phyloP scores from a whole-genome alignment of 2,329 filamentous ascomycete genomes.

The Colletotrichum camelliae region DNA sequence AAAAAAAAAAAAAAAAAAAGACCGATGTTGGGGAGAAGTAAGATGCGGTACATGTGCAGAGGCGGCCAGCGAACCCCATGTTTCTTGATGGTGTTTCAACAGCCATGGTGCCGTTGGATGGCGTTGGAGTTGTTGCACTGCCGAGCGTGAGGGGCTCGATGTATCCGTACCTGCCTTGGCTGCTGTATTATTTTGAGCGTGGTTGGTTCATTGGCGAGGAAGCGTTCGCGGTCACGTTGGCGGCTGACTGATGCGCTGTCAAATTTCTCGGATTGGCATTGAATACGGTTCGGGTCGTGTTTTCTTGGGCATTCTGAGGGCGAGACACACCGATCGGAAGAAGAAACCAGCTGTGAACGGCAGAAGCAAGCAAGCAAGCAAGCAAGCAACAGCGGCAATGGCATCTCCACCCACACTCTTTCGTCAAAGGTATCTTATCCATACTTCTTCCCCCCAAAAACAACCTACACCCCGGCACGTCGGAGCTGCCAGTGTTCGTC shows the following conservation, averaged over 20 bases:
- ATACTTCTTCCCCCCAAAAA: neutral
- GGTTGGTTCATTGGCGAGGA: neutral
- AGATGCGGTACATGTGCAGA: neutral
- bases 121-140: neutral
- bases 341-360: neutral
- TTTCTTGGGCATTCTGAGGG: neutral
- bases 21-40: neutral
- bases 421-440: neutral
- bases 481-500: constrained; percentile 4
- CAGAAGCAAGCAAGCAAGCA: neutral
- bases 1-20: neutral
- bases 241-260: neutral
- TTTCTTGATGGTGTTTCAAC: constrained; percentile 7
- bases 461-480: neutral
- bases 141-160: neutral
- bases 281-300: neutral
- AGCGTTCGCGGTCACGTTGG: neutral
- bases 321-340: neutral
- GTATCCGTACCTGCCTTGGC: neutral
- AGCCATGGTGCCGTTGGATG: neutral
- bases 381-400: neutral
- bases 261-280: neutral
- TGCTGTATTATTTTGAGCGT: neutral
- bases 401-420: neutral
- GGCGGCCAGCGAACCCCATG: neutral